Percentiles rank a stretch among this genome's conserved stretches.
These are phyloP conservation scores for Alternaria solani DNA, from an alignment of 2,329 filamentous ascomycete species.

Conservation along the genomic window DNA sequence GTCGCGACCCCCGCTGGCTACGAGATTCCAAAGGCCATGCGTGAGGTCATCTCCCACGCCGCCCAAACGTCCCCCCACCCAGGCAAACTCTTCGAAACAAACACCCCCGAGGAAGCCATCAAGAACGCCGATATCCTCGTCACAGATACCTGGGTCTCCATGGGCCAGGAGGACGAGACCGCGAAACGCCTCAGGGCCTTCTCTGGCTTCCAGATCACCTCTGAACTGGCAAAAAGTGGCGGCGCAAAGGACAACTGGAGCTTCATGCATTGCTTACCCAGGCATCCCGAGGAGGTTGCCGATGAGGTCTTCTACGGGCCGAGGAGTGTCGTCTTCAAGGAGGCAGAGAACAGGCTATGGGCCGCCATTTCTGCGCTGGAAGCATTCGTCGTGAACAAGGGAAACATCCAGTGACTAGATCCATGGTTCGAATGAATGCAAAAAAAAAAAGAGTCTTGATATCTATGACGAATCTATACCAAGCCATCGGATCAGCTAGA, in stretches of 20 bases:
- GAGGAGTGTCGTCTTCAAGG: constrained; percentile 86
- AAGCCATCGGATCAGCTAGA: background rate
- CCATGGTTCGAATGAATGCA: constrained; percentile 33
- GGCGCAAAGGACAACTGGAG: constrained; percentile 91
- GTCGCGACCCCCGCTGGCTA: constrained; percentile 90
- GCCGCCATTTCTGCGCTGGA: constrained; percentile 85
- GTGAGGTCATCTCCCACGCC: constrained; percentile 72
- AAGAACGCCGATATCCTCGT: constrained; percentile 88
- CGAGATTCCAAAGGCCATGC: constrained; percentile 79
- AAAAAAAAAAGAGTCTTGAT: background rate
- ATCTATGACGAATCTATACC: background rate
- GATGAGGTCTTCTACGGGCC: constrained; percentile 94
- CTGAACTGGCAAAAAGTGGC: constrained; percentile 80
- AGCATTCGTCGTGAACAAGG: constrained; percentile 93
- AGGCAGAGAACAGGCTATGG: constrained; percentile 95
- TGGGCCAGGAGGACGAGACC: constrained; percentile 93
- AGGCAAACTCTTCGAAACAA: constrained; percentile 77
- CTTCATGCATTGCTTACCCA: constrained; percentile 97
- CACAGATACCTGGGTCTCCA: constrained; percentile 97
- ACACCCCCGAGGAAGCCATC: constrained; percentile 82
- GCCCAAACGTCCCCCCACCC: constrained; percentile 64
- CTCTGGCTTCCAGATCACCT: constrained; percentile 88
- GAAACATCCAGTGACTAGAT: constrained; percentile 66
- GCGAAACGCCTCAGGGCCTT: constrained; percentile 82
- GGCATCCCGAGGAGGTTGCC: constrained; percentile 89